Evolutionary conservation across 73 alveolate species (phyloP).

Genomic region (Breviolum minutum): DNA sequence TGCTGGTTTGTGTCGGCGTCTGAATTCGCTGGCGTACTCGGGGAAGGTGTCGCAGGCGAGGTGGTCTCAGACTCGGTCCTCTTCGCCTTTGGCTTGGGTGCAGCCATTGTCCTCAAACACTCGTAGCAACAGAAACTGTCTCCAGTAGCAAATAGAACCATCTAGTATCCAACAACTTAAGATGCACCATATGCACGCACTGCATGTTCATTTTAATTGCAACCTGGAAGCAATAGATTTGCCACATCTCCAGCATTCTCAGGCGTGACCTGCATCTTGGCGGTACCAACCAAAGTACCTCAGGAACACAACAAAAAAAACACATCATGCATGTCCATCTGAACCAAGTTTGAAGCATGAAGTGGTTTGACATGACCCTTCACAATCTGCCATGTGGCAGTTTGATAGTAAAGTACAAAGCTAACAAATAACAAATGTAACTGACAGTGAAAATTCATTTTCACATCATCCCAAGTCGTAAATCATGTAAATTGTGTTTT

Average conservation of each 20-base stretch:
- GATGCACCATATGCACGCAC: background rate
- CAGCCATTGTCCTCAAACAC: background rate
- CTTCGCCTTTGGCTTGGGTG: background rate
- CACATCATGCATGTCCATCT: too few relatives aligned
- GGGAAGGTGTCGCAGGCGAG: background rate
- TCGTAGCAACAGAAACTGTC: background rate
- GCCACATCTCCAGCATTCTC: background rate
- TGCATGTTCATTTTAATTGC: background rate
- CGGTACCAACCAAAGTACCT: background rate
- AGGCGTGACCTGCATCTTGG: background rate
- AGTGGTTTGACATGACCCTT: background rate
- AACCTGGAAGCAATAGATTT: background rate
- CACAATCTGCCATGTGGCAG: background rate
- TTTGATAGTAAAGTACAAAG: background rate
- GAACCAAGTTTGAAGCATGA: background rate
- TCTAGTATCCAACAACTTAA: background rate
- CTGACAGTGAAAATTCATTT: background rate
- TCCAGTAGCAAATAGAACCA: background rate
- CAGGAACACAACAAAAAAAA: background rate
- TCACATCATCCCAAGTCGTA: background rate
- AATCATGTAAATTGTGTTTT: background rate
- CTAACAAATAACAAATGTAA: background rate
- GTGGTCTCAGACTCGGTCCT: background rate
- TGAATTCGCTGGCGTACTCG: background rate
- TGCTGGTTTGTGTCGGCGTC: background rate